These are phyloP conservation scores for Pleurotus ostreatus DNA, from an alignment of 768 basidiomycete species.

Conservation along the genomic window DNA sequence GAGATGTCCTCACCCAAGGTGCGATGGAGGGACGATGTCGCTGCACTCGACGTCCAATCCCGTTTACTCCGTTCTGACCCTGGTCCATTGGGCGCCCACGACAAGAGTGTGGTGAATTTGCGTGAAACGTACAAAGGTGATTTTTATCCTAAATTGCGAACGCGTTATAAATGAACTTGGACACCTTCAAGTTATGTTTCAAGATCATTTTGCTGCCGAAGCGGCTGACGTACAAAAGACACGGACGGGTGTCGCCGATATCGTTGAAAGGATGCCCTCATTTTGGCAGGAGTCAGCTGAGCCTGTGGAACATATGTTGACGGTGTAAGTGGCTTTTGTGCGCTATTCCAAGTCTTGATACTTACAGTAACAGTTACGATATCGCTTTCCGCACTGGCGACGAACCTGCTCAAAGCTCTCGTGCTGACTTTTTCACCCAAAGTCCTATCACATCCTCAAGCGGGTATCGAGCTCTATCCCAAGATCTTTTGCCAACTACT, in stretches of 20 bases:
- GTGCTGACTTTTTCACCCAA: conserved; percentile 58
- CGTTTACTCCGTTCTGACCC: conserved; percentile 26
- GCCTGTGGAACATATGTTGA: conserved; percentile 52
- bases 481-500: conserved; percentile 40
- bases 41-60: conserved; percentile 27
- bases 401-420: conserved; percentile 36
- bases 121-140: conserved; percentile 53
- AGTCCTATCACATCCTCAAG: conserved; percentile 45
- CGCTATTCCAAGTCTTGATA: background rate
- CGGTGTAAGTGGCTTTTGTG: conserved; percentile 39
- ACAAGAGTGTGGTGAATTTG: conserved; percentile 45
- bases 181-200: conserved; percentile 34
- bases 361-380: conserved; percentile 47
- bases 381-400: conserved; percentile 51
- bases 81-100: conserved; percentile 42
- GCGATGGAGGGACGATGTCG: conserved; percentile 37
- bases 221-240: conserved; percentile 29
- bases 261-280: conserved; percentile 48
- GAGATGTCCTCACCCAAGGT: conserved; percentile 12
- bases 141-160: background rate
- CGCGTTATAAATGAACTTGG: background rate
- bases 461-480: conserved; percentile 49
- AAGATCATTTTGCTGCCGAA: conserved; percentile 19
- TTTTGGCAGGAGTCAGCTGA: conserved; percentile 53
- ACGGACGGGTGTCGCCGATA: conserved; percentile 37